Conservation (phyloP, 495 filamentous ascomycete genomes). For the Pyronema omphalodes region DNA sequence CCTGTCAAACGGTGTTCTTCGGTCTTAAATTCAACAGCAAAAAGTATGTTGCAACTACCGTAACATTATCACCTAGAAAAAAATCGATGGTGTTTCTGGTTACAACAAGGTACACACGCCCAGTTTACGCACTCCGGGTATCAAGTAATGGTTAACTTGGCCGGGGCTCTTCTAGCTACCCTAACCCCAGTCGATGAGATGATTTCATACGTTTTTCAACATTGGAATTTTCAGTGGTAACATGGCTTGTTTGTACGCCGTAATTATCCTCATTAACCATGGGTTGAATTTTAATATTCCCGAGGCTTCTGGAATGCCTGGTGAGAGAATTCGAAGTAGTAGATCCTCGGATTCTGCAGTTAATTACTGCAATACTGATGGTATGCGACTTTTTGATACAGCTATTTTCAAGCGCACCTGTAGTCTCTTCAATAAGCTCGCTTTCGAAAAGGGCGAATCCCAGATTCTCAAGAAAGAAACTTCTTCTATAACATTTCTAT, state of each 20-base stretch:
- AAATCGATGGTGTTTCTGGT: background rate
- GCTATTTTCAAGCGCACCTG: constrained; percentile 18
- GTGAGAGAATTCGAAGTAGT: constrained; percentile 21
- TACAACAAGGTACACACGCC: background rate
- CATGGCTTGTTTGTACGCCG: constrained; percentile 26
- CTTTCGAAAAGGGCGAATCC: background rate
- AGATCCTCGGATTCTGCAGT: background rate
- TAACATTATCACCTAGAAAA: background rate
- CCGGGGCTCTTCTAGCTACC: background rate
- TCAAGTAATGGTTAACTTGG: background rate
- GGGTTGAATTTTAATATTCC: constrained; percentile 22
- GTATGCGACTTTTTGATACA: constrained; percentile 28
- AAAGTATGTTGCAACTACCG: background rate
- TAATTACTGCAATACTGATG: constrained; percentile 30
- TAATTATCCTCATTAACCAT: constrained; percentile 25
- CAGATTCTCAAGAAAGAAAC: background rate
- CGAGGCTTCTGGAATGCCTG: constrained; percentile 22
- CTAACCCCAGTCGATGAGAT: background rate
- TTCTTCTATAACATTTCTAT: constrained; percentile 18
- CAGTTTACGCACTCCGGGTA: background rate
- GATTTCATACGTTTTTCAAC: background rate
- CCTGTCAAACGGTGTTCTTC: background rate
- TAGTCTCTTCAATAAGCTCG: constrained; percentile 9
- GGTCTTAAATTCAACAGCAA: background rate
- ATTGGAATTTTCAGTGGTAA: constrained; percentile 29